These are phyloP conservation scores for Ophiorrhiza pumila DNA, from an alignment of 257 asterid genomes.

Conservation along the genomic window DNA sequence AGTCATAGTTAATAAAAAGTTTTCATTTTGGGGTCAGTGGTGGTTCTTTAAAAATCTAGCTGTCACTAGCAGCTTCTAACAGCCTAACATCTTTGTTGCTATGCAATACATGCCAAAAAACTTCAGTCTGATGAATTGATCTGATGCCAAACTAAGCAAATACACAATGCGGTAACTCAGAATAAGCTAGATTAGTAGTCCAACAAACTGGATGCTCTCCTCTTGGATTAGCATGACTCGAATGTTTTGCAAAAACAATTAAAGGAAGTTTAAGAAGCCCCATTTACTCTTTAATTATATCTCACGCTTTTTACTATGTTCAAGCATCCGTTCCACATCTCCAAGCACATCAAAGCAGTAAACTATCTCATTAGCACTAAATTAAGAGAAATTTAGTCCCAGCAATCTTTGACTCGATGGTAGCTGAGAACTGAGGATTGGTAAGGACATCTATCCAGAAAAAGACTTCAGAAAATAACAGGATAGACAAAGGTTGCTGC, in stretches of 20 bases:
- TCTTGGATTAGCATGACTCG: background rate
- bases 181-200: background rate
- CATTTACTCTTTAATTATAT: background rate
- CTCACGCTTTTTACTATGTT: background rate
- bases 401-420: too few species aligned
- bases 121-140: background rate
- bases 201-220: background rate
- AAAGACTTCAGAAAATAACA: background rate
- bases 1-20: background rate
- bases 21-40: background rate
- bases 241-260: background rate
- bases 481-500: background rate
- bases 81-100: background rate
- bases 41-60: background rate
- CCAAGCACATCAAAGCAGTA: background rate
- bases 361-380: background rate
- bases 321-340: background rate
- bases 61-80: background rate
- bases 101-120: background rate
- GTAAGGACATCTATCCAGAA: background rate
- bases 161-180: background rate
- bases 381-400: background rate
- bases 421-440: background rate
- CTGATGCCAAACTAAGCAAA: background rate
- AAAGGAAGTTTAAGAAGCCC: background rate